Evolutionary conservation across 345 rosid species (phyloP), one percentile per base, ranked within the genome.

Genomic region (Aquilaria sinensis): DNA sequence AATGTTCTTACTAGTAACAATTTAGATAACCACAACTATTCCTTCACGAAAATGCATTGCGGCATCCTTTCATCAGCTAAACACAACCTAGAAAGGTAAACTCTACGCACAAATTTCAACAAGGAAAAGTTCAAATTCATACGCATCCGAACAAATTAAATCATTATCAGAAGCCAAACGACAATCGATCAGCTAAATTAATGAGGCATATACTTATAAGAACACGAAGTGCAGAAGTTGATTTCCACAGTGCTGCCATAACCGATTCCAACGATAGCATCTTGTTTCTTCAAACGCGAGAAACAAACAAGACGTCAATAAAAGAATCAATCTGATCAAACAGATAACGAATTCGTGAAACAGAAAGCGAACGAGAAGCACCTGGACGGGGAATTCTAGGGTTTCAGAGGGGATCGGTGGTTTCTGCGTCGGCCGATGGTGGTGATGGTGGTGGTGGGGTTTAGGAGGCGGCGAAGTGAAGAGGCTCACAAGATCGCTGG

Each of bases 221-320:
- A 85, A 73, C 98, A 92, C 48, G 98, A 92, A 57, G 87, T 84
- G 64, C 98, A 89, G 64, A 89, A 89, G 69, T 80, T 77, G 60
- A 92, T 92, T 60, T 77, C 72, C 34, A 92, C 86, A 0, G 89
- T 78, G 50, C 70, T 76, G 53, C 93, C 96, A 57, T 82, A 67
- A 8, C 96, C 96, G 47, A 78, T 56, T n/a, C 80, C 80, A 34
- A 80, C 92, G 29, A 70, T 47, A 15, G 67, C 68, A 52, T 15
- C 67, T 12, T 71, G 49, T 58, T 83, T 74, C 96, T 88, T 70
- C 77, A 70, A 53, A 63, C 45, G 10, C 50, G 31, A 41, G 14
- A 14, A 33, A 34, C 3, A 2, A 33, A 51, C 23, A 61, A 52
- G 5, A 60, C 13, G 51, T 5, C 29, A 0, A 60, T n/a, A 34